Evolutionary conservation across 495 filamentous ascomycete species (phyloP).

Genomic region (Talaromyces thailandensis): DNA sequence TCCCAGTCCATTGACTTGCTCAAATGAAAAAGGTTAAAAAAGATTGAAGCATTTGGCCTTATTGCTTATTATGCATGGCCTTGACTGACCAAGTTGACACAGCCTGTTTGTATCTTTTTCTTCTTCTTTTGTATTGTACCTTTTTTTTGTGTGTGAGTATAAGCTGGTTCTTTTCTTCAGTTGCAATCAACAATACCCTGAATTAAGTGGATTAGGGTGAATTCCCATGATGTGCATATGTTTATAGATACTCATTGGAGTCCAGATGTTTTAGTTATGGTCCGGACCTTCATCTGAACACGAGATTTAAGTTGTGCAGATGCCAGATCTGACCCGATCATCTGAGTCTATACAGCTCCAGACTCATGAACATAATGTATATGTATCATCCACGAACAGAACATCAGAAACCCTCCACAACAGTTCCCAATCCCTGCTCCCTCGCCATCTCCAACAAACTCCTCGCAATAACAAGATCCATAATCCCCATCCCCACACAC

Average conservation of each 20-base stretch:
- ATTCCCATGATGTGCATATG: not conserved
- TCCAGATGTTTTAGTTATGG: not conserved
- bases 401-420: constrained; percentile 58
- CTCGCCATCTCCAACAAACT: constrained; percentile 65
- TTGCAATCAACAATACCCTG: not conserved
- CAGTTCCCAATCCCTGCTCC: constrained; percentile 59
- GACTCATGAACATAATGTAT: not conserved
- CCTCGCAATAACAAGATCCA: constrained; percentile 47
- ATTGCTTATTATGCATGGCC: not conserved
- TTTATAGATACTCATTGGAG: not conserved
- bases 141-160: not conserved
- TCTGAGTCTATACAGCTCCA: not conserved
- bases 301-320: not conserved
- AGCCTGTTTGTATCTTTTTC: not conserved
- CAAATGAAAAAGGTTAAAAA: not conserved
- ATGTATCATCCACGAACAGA: not conserved
- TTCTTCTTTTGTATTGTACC: not conserved
- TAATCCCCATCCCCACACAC: constrained; percentile 40
- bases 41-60: not conserved
- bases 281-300: not conserved
- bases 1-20: not conserved
- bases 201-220: not conserved
- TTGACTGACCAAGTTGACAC: not conserved
- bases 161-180: not conserved
- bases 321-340: not conserved